Percentiles rank a stretch among this genome's conserved stretches.
Conservation (phyloP, 2,329 filamentous ascomycete species). For the Pezicula carpinea region DNA sequence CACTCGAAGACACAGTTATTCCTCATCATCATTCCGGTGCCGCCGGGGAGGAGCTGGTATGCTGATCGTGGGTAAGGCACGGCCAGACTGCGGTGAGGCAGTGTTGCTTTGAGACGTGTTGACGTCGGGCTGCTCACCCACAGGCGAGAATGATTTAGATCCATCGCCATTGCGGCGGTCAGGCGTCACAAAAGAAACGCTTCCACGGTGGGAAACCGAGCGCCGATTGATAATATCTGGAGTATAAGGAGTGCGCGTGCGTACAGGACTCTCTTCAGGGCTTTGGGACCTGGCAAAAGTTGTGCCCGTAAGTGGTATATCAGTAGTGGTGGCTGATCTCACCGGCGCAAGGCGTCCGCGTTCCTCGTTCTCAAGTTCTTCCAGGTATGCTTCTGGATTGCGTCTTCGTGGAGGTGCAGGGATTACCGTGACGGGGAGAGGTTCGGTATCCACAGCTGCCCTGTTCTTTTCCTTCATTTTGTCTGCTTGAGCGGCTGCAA, state of each 20-base stretch:
- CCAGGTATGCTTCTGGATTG: conserved; percentile 50
- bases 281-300: neutral
- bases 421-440: conserved; percentile 55
- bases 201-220: conserved; percentile 23
- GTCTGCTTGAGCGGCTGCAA: conserved; percentile 57
- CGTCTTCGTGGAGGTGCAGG: conserved; percentile 57
- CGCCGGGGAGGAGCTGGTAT: conserved; percentile 26
- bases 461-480: conserved; percentile 52
- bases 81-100: conserved; percentile 6
- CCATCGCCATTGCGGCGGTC: conserved; percentile 7
- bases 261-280: conserved; percentile 2
- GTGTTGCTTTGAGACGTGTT: conserved; percentile 7
- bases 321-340: conserved; percentile 2
- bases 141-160: conserved; percentile 5
- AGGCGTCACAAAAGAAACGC: conserved; percentile 21
- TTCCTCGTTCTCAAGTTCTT: conserved; percentile 34
- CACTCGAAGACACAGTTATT: neutral
- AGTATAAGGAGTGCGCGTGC: conserved; percentile 21
- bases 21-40: conserved; percentile 15
- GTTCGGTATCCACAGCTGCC: conserved; percentile 48
- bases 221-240: conserved; percentile 18
- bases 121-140: conserved; percentile 11
- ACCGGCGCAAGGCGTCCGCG: conserved; percentile 2
- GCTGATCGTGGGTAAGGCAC: conserved; percentile 15
- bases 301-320: conserved; percentile 2